These are phyloP conservation scores for Dendrocalamus sinicus DNA, from an alignment of 176 grass and related monocot genomes.

Conservation along the genomic window DNA sequence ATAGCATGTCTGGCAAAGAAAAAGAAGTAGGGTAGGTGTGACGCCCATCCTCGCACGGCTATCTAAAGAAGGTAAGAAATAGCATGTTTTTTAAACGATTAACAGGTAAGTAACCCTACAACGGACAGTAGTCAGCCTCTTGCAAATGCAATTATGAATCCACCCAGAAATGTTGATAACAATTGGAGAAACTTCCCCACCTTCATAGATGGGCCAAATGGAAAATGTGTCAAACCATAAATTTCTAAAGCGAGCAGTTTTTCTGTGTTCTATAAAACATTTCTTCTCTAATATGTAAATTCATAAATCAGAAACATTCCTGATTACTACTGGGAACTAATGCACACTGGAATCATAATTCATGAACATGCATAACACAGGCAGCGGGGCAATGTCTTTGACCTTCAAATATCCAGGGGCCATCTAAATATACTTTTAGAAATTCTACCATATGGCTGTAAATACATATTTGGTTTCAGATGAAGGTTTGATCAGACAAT, in stretches of 20 bases:
- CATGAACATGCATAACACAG: neutral
- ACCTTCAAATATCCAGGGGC: neutral
- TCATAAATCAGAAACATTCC: neutral
- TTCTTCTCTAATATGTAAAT: neutral
- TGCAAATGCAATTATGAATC: slow-evolving; percentile 62
- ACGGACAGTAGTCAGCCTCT: slow-evolving; percentile 72
- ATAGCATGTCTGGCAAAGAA: no score
- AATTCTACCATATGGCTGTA: no score
- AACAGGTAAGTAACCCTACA: neutral
- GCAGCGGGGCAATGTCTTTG: slow-evolving; percentile 4
- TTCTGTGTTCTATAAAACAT: neutral
- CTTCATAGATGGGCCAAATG: slow-evolving; percentile 35
- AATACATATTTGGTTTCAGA: neutral
- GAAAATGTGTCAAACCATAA: slow-evolving; percentile 12
- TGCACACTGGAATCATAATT: neutral
- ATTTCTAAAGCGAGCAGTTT: neutral
- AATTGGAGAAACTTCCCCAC: slow-evolving; percentile 71
- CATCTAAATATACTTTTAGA: neutral
- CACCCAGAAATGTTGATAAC: slow-evolving; percentile 59
- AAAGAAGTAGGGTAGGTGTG: no score
- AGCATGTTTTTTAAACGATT: no score
- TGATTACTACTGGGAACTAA: neutral
- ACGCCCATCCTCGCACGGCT: no score
- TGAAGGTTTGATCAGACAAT: slow-evolving; percentile 13
- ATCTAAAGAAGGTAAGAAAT: no score